These are phyloP conservation scores for Diversispora eburnea DNA, from an alignment of 192 early-diverging fungal genomes.

Conservation along the genomic window DNA sequence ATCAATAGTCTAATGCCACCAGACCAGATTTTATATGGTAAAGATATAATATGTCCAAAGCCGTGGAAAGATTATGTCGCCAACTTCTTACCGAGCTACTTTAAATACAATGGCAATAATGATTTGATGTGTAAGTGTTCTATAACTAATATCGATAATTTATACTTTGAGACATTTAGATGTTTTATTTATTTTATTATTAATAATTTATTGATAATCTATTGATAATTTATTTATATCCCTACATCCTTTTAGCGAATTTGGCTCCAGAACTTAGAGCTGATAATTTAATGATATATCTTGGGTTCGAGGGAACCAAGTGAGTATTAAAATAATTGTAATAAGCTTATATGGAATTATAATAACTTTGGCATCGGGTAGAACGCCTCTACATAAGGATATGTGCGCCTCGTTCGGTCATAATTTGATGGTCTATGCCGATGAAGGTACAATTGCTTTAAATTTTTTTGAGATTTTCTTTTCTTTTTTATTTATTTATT, in stretches of 20 bases:
- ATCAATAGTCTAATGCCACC: too few species aligned
- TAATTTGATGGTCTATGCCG: constrained; percentile 33
- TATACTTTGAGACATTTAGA: neutral
- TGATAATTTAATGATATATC: constrained; percentile 37
- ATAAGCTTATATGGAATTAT: neutral
- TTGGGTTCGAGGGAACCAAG: constrained; percentile 30
- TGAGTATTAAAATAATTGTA: constrained; percentile 11
- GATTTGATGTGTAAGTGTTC: constrained; percentile 18
- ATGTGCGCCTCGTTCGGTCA: constrained; percentile 38
- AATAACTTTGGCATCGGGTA: neutral
- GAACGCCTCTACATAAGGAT: constrained; percentile 29
- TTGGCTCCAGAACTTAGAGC: constrained; percentile 27
- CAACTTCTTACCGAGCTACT: constrained; percentile 23
- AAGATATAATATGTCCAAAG: constrained; percentile 30
- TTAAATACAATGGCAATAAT: constrained; percentile 26
- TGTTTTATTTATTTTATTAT: too few species aligned
- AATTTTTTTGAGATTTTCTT: neutral
- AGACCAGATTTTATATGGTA: constrained; percentile 25
- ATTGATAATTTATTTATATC: neutral
- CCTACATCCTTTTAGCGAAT: neutral
- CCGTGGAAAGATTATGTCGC: constrained; percentile 12
- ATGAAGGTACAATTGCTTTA: constrained; percentile 6
- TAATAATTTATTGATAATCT: neutral
- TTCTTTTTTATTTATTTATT: neutral
- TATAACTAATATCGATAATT: neutral